Evolutionary conservation across 2,329 filamentous ascomycete genomes (phyloP).

Genomic region (Setomelanomma holmii): DNA sequence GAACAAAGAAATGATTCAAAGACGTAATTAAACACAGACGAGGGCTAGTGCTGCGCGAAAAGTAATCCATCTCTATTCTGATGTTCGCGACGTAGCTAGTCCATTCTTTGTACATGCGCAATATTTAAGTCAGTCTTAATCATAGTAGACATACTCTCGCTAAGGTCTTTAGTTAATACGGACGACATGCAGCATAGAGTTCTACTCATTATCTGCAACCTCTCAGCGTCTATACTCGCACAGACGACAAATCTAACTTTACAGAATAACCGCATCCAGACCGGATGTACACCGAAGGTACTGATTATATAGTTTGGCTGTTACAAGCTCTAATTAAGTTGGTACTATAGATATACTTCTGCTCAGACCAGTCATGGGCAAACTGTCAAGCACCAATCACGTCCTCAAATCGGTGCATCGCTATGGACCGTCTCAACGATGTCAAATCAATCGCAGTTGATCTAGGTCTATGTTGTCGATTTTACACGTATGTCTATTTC

Average conservation of each 20-base stretch:
- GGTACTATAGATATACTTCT: conserved; percentile 7
- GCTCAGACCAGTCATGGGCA: conserved; percentile 5
- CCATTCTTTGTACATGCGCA: too few species aligned
- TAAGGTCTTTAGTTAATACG: too few species aligned
- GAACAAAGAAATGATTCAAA: neutral
- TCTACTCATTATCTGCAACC: neutral
- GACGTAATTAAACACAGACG: too few species aligned
- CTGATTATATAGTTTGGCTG: conserved; percentile 5
- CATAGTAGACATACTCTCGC: too few species aligned
- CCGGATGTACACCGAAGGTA: conserved; percentile 13
- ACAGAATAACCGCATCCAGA: conserved; percentile 8
- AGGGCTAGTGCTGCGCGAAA: too few species aligned
- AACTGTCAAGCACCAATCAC: conserved; percentile 11
- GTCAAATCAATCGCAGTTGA: conserved; percentile 10
- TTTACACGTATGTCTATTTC: conserved; percentile 12
- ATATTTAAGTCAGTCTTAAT: too few species aligned
- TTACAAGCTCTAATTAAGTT: conserved; percentile 1
- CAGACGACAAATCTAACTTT: conserved; percentile 9
- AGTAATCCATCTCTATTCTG: too few species aligned
- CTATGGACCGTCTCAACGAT: conserved; percentile 8
- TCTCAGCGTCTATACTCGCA: neutral
- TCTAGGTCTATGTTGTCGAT: conserved; percentile 7
- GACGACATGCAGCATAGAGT: neutral
- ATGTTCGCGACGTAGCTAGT: too few species aligned
- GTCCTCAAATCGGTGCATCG: conserved; percentile 7